phyloP scores from a whole-genome alignment of 2,329 filamentous ascomycete genomes.

The Fusarium sp. region DNA sequence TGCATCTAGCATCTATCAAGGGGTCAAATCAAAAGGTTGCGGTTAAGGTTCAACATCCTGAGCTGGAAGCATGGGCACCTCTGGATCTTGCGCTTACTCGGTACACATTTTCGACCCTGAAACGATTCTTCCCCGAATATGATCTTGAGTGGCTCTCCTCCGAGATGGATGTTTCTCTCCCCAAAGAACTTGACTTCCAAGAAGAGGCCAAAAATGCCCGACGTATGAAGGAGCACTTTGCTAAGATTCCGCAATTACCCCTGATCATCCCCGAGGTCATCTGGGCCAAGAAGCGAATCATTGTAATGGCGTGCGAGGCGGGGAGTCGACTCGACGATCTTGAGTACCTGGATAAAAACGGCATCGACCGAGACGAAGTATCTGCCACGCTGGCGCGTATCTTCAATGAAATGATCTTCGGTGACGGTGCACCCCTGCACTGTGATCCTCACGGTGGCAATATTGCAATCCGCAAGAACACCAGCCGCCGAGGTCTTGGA shows the following conservation, averaged over 20 bases:
- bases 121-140: slow-evolving; percentile 96
- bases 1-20: slow-evolving; percentile 87
- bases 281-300: slow-evolving; percentile 88
- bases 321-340: slow-evolving; percentile 91
- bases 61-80: slow-evolving; percentile 87
- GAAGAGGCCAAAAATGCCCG: slow-evolving; percentile 87
- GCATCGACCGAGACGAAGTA: slow-evolving; percentile 95
- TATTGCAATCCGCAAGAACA: slow-evolving; percentile 87
- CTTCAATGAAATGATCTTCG: slow-evolving; percentile 99
- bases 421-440: slow-evolving; percentile 86
- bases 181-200: slow-evolving; percentile 90
- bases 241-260: slow-evolving; percentile 77
- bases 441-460: slow-evolving; percentile 98
- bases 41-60: slow-evolving; percentile 96
- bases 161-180: slow-evolving; percentile 92
- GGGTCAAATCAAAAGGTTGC: slow-evolving; percentile 88
- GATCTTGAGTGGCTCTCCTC: slow-evolving; percentile 95
- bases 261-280: slow-evolving; percentile 90
- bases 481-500: slow-evolving; percentile 62
- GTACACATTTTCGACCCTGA: slow-evolving; percentile 90
- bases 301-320: slow-evolving; percentile 95
- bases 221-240: slow-evolving; percentile 84
- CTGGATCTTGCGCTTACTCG: slow-evolving; percentile 87
- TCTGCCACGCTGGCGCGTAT: slow-evolving; percentile 90
- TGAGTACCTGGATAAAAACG: slow-evolving; percentile 83